Evolutionary conservation across 2,329 filamentous ascomycete genomes (phyloP).

Genomic region (Fusarium sarcochroum): DNA sequence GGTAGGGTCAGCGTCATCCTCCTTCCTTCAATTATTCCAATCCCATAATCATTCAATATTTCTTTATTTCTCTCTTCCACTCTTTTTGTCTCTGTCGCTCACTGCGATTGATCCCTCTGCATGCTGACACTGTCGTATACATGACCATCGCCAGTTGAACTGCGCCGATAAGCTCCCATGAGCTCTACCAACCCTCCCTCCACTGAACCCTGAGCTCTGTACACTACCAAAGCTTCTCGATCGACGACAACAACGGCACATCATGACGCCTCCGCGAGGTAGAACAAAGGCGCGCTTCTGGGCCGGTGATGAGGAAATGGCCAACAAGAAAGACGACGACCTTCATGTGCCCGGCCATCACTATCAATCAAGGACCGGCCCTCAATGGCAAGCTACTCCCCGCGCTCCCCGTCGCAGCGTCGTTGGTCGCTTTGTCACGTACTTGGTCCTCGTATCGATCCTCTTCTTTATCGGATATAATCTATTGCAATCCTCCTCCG

Average conservation of each 20-base stretch:
- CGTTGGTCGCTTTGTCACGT: constrained; percentile 65
- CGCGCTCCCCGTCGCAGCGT: constrained; percentile 65
- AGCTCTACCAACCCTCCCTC: constrained; percentile 25
- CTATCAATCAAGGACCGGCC: constrained; percentile 47
- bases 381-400: constrained; percentile 58
- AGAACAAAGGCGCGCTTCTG: constrained; percentile 58
- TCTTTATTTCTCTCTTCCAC: neutral
- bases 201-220: constrained; percentile 10
- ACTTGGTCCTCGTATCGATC: constrained; percentile 67
- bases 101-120: constrained; percentile 13
- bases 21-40: neutral
- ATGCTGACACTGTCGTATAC: constrained; percentile 16
- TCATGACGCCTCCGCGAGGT: constrained; percentile 56
- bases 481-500: constrained; percentile 61
- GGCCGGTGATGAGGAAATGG: constrained; percentile 68
- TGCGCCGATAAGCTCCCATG: constrained; percentile 30
- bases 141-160: constrained; percentile 15
- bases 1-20: constrained; percentile 31
- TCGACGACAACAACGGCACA: constrained; percentile 35
- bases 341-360: constrained; percentile 51
- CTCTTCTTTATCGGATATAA: constrained; percentile 65
- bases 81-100: neutral
- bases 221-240: neutral
- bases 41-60: constrained; percentile 12
- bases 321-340: constrained; percentile 72